These are phyloP conservation scores for Dalbergia oliveri DNA, from an alignment of 306 rosid species.

Conservation along the genomic window DNA sequence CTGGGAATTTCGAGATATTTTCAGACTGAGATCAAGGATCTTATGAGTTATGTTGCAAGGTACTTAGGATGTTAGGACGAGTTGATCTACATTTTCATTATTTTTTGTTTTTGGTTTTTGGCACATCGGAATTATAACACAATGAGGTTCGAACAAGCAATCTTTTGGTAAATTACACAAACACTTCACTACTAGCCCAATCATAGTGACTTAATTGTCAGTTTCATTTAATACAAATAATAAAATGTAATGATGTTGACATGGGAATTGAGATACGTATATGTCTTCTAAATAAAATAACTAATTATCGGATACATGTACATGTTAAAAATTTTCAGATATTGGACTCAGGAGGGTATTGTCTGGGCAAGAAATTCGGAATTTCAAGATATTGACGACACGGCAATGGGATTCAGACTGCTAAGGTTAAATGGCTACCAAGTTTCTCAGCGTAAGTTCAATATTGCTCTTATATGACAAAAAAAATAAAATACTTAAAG, in stretches of 20 bases:
- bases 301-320: background rate
- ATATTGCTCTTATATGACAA: too few species aligned
- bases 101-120: too few species aligned
- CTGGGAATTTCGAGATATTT: conserved; percentile 80
- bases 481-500: too few species aligned
- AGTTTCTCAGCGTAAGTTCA: conserved; percentile 65
- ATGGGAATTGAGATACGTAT: background rate
- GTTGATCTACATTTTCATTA: background rate
- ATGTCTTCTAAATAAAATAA: background rate
- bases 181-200: too few species aligned
- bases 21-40: conserved; percentile 60
- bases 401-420: conserved; percentile 86
- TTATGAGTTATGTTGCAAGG: conserved; percentile 64
- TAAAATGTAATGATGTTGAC: background rate
- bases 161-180: too few species aligned
- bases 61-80: conserved; percentile 27
- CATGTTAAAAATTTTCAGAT: conserved; percentile 45
- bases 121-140: too few species aligned
- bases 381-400: conserved; percentile 85
- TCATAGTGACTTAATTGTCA: too few species aligned
- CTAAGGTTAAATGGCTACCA: conserved; percentile 70
- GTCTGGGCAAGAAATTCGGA: conserved; percentile 85
- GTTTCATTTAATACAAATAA: too few species aligned
- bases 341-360: conserved; percentile 82
- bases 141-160: too few species aligned